Percentiles rank a stretch among this genome's conserved stretches.
phyloP scores from a whole-genome alignment of 352 stramenopile genomes.

The Globisporangium spiculum region DNA sequence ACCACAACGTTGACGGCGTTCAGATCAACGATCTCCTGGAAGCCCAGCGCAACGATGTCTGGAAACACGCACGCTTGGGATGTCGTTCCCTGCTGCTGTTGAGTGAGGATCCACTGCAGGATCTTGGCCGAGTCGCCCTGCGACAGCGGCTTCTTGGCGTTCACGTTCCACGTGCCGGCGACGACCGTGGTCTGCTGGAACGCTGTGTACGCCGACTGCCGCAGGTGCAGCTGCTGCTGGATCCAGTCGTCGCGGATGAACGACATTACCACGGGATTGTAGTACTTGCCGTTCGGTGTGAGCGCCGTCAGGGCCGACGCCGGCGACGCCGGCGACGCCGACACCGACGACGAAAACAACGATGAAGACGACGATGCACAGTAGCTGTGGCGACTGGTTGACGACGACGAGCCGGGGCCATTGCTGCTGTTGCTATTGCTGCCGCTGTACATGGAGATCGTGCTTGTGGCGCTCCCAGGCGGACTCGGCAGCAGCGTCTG shows the following conservation, averaged over 20 bases:
- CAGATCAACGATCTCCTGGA: slow-evolving; percentile 99
- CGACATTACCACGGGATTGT: slow-evolving; percentile 80
- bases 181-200: slow-evolving; percentile 59
- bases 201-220: slow-evolving; percentile 64
- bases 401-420: slow-evolving; percentile 1
- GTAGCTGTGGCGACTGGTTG: slow-evolving; percentile 7
- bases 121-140: slow-evolving; percentile 46
- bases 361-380: not conserved
- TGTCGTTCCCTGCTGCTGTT: not conserved
- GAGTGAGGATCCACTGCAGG: slow-evolving; percentile 54
- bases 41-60: slow-evolving; percentile 72
- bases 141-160: slow-evolving; percentile 97
- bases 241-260: slow-evolving; percentile 89
- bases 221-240: slow-evolving; percentile 64
- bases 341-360: not conserved
- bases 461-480: slow-evolving; percentile 1
- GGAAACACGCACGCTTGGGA: slow-evolving; percentile 20
- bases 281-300: slow-evolving; percentile 57
- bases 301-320: slow-evolving; percentile 7
- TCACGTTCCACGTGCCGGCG: slow-evolving; percentile 99
- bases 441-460: slow-evolving; percentile 4
- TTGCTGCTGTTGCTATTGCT: not conserved
- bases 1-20: slow-evolving; percentile 99
- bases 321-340: not conserved
- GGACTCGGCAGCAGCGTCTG: slow-evolving; percentile 8